Base-by-base conservation (phyloP, 2,329 filamentous ascomycete genomes). In the Hyphodiscus sp. region DNA sequence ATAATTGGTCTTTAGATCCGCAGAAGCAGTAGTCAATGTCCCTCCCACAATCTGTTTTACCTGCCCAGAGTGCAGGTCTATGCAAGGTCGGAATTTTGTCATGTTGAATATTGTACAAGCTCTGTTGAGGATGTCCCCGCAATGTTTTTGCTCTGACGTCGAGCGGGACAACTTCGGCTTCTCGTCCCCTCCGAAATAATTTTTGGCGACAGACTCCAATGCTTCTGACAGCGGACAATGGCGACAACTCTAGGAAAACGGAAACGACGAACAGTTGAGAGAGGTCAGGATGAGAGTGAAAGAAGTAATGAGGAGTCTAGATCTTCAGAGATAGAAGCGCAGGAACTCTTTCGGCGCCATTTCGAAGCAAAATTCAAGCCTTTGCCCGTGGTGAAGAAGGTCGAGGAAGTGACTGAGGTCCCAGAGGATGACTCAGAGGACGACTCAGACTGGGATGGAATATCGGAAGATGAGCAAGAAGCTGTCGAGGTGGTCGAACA, bases 41-140 rank as follows among this genome's bases (percentile, higher is more conserved):
- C 94, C 92, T 63, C 94, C 94, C 42, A 99, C 91, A 63, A 99
- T 99, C 71, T 99, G 94, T 76, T 99, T 99, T 55, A 99, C 94
- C 68, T 92, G 86, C 15, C 94, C 94, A n/a, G 91, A 86, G 71
- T 99, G 94, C 50, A 99, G 81, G 73, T 99, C 94, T 71, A 99
- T 97, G 68, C 94, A 99, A 19, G 94, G 94, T 41, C 94, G 81
- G 68, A 99, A 99, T 63, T 86, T 84, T 2, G 94, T 97, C 94
- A 99, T 96, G 44, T 58, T 74, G 52, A 23, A 20, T 41, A 30
- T 48, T 33, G 33, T n/a, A 26, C 8, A 26, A 26, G 23, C 23
- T 26, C 23, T 26, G 51, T 49, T 50, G 52, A 45, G 41, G 38
- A 50, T 48, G 20, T 49, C 44, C 47, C 23, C n/a, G 42, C 29